These are phyloP conservation scores for Ascocoryne sarcoides DNA, from an alignment of 2,329 filamentous ascomycete genomes.

Conservation along the genomic window DNA sequence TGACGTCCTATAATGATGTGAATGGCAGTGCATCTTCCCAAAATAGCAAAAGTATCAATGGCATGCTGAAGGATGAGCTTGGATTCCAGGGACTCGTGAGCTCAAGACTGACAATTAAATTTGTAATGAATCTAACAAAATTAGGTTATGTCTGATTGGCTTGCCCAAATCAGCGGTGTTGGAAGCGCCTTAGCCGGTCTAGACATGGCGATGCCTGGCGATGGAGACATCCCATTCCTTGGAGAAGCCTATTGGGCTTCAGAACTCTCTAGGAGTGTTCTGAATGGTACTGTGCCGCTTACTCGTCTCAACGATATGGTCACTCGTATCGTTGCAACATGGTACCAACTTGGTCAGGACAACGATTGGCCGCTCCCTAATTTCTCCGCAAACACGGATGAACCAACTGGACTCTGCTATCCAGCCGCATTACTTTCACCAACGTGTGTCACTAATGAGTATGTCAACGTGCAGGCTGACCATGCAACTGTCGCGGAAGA, in stretches of 20 bases:
- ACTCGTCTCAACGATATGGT: constrained; percentile 84
- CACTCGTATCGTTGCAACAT: constrained; percentile 76
- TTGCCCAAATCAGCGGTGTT: constrained; percentile 51
- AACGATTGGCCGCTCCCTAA: constrained; percentile 46
- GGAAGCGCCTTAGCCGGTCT: constrained; percentile 52
- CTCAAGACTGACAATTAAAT: neutral
- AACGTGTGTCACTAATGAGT: constrained; percentile 58
- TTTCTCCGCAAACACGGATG: constrained; percentile 50
- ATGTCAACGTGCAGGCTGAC: constrained; percentile 48
- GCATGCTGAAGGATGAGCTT: constrained; percentile 63
- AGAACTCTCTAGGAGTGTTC: constrained; percentile 64
- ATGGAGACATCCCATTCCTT: constrained; percentile 41
- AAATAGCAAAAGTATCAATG: constrained; percentile 61
- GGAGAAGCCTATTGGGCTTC: constrained; percentile 56
- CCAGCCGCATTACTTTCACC: constrained; percentile 51
- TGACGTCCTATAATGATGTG: constrained; percentile 71
- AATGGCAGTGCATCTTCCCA: constrained; percentile 59
- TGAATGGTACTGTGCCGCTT: constrained; percentile 78
- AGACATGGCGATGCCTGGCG: constrained; percentile 64
- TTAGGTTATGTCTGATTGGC: constrained; percentile 63
- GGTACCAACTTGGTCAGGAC: constrained; percentile 80
- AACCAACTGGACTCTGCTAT: constrained; percentile 46
- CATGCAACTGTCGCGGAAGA: constrained; percentile 42
- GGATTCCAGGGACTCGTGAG: constrained; percentile 53
- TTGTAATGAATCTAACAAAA: constrained; percentile 1